Base-by-base conservation (phyloP, 192 early-diverging fungal genomes). In the Gamsiella multidivaricata region DNA sequence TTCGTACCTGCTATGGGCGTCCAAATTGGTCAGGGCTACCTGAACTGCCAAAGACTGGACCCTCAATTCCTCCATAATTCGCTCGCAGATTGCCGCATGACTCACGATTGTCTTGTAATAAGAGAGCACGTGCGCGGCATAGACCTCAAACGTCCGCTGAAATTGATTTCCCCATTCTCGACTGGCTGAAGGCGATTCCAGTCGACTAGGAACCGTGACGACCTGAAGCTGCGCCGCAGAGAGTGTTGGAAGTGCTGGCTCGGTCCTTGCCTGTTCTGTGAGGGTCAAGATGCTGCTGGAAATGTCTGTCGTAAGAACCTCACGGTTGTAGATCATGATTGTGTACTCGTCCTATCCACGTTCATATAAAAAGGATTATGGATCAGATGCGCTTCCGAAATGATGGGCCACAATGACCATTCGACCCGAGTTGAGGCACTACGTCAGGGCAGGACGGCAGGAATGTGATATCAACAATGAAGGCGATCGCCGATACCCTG, bases 21-120 rank as follows among this genome's bases (percentile, higher is more conserved):
- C 80, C 17, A 88, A 49, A 73, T 86, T 88, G 9, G 81, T 80
- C 2, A 86, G 28, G 4, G 85, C 87, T 8, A 85, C 87, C 31
- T 80, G 74, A 29, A 88, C 54, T 15, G 87, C 87, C 71, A 83
- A 81, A 29, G 65, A 62, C 50, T 88, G 87, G 3, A 76, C 56
- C 42, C 80, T 76, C 36, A 86, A 82, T 39, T 86, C 82, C 42
- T 70, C 73, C 42, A 82, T 78, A 28, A 85, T 76, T 9, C 66
- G 61, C 54, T 81, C 76, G 25, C 82, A 84, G 15, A 81, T 14
- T 26, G 56, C 57, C 11, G 79, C 61, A 63, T 88, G 87, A 0
- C 52, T 65, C 6, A 51, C 55, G 11, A 79, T 79, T 11, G 69
- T 53, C 51, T 74, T 72, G 43, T 82, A 60, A 15, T 69, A 74